Base-by-base conservation (phyloP, 2,329 filamentous ascomycete species). In the Colletotrichum sp. region DNA sequence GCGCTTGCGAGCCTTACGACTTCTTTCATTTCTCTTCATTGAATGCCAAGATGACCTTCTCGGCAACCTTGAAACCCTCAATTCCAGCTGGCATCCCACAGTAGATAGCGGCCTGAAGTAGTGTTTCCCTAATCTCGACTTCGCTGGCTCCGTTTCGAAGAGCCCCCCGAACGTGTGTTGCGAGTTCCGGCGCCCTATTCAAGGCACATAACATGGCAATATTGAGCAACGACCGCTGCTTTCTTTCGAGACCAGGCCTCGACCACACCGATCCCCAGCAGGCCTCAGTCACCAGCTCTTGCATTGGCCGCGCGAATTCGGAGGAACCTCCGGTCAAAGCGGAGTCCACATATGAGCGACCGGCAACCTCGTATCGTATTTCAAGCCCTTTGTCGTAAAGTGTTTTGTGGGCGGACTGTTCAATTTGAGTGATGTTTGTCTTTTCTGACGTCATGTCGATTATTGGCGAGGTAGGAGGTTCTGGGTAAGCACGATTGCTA, bases 21-120 rank as follows among this genome's bases (percentile, higher is more conserved):
- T 44, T 10, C 8, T 44, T 44, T 18, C 8, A 8, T n/a, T 44
- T 88, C 85, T 44, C 39, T n/a, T n/a, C 18, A n/a, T 44, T 44
- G 18, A 44, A 44, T 44, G 39, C 39, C 39, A 44, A 18, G 16
- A 44, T 44, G 39, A 44, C 39, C 18, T 44, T 44, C 18, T n/a
- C 39, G 39, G 39, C 39, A n/a, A 44, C 39, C 39, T 44, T 44
- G 39, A 63, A 63, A 15, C 59, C 59, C 24, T 63, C 59, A 4
- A 63, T 63, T n/a, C 59, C 59, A 63, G 59, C 59, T 63, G 59
- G 59, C 59, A 63, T 63, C 18, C 59, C 59, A 28, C 59, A 63
- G 28, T 63, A 63, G 26, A 63, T 63, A 63, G 59, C 59, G 12
- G 59, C 59, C n/a, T 63, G 59, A 13, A 63, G 59, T 6, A 63